phyloP scores from a whole-genome alignment of 129 eudicot species.

The Escallonia herrerae region DNA sequence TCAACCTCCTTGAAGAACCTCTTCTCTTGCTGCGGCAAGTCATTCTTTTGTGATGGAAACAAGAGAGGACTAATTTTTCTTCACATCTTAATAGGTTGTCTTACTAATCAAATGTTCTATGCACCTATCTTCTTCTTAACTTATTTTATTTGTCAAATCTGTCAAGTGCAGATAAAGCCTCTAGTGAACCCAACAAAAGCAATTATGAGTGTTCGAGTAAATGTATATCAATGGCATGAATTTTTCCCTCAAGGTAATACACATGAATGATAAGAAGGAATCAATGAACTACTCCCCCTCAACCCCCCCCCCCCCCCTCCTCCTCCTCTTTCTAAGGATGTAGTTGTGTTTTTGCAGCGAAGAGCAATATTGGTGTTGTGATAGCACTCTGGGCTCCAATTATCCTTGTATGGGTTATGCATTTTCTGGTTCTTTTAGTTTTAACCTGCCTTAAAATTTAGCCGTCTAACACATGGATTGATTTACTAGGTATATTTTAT shows the following conservation, averaged over 20 bases:
- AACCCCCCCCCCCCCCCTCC: too few relatives aligned
- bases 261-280: background rate
- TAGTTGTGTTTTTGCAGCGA: conserved; percentile 50
- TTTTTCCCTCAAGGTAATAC: conserved; percentile 85
- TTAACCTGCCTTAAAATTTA: background rate
- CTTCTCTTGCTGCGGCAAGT: too few relatives aligned
- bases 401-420: conserved; percentile 54
- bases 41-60: too few relatives aligned
- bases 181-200: conserved; percentile 85
- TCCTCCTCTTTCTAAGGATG: background rate
- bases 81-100: too few relatives aligned
- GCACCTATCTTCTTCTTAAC: background rate
- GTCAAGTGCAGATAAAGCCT: conserved; percentile 78
- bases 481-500: conserved; percentile 83
- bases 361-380: conserved; percentile 88
- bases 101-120: too few relatives aligned
- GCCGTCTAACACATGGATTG: conserved; percentile 1
- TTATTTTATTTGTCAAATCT: conserved; percentile 9
- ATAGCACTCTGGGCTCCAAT: conserved; percentile 96
- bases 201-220: conserved; percentile 64
- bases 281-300: too few relatives aligned
- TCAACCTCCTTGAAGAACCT: too few relatives aligned
- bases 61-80: too few relatives aligned
- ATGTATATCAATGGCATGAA: conserved; percentile 83
- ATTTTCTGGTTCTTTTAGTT: conserved; percentile 1